These are phyloP conservation scores for Paraphoma sp. DNA, from an alignment of 2,329 filamentous ascomycete species.

Conservation along the genomic window DNA sequence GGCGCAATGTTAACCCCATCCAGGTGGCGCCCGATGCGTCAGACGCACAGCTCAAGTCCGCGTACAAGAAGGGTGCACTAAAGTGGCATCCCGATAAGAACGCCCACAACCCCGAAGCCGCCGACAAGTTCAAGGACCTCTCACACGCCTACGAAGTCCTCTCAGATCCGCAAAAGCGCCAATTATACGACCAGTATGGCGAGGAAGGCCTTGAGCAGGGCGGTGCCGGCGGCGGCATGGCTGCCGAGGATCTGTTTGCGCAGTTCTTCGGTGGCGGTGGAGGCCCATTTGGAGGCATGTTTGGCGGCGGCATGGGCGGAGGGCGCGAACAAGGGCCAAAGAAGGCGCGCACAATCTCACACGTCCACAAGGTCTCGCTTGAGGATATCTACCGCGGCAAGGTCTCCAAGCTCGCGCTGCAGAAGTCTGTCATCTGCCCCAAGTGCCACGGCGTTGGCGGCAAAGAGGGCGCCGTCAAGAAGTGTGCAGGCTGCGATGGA, in stretches of 20 bases:
- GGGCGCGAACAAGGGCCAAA: constrained; percentile 82
- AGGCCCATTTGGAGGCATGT: constrained; percentile 71
- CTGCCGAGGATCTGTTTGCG: constrained; percentile 92
- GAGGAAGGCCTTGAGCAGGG: constrained; percentile 92
- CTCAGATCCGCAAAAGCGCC: constrained; percentile 88
- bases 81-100: constrained; percentile 97
- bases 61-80: constrained; percentile 81
- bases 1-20: constrained; percentile 17
- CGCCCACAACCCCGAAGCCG: constrained; percentile 86
- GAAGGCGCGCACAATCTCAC: constrained; percentile 95
- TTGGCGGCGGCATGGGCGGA: constrained; percentile 63
- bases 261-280: constrained; percentile 85
- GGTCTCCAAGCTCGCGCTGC: constrained; percentile 93
- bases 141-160: constrained; percentile 96
- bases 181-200: constrained; percentile 95
- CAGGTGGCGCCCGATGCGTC: constrained; percentile 80
- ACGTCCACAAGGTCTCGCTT: constrained; percentile 96
- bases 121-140: constrained; percentile 98
- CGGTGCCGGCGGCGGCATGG: constrained; percentile 84
- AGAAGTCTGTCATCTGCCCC: constrained; percentile 96
- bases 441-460: constrained; percentile 94
- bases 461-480: constrained; percentile 97
- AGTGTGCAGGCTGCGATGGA: constrained; percentile 88
- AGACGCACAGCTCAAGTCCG: constrained; percentile 89
- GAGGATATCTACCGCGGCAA: constrained; percentile 99